Conservation (phyloP, 2,329 filamentous ascomycete genomes). For the Trichoderma semiorbis region DNA sequence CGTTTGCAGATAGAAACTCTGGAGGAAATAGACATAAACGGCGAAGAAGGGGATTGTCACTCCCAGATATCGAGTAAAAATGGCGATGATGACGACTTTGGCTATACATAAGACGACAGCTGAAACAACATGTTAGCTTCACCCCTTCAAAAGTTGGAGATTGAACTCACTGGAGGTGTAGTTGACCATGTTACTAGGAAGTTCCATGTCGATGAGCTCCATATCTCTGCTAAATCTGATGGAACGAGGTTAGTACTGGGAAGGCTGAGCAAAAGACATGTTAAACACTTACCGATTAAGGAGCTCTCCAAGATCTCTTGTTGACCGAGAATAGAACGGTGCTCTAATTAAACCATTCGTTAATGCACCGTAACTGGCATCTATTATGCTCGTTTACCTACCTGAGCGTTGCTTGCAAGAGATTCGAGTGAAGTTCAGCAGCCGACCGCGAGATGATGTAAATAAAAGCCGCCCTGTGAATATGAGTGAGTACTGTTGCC, state of each 20-base stretch:
- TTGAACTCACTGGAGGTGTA: constrained; percentile 8
- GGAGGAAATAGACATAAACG: constrained; percentile 18
- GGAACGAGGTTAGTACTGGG: background rate
- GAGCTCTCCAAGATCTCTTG: constrained; percentile 5
- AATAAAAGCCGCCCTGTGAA: background rate
- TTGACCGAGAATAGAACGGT: constrained; percentile 8
- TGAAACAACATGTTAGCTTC: background rate
- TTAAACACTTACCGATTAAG: constrained; percentile 3
- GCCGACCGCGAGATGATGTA: constrained; percentile 10
- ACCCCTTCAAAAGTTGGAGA: background rate
- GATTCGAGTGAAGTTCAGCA: background rate
- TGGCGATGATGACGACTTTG: constrained; percentile 2
- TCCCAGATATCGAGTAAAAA: constrained; percentile 14
- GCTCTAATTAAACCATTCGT: background rate
- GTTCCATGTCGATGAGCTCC: constrained; percentile 18
- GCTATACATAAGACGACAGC: background rate
- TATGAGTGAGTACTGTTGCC: background rate
- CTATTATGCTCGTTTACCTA: background rate
- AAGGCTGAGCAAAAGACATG: background rate
- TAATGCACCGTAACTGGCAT: background rate
- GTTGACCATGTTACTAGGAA: constrained; percentile 10
- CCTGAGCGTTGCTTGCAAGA: constrained; percentile 4
- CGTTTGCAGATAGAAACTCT: constrained; percentile 24
- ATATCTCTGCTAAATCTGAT: constrained; percentile 18
- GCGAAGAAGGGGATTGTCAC: constrained; percentile 15